Evolutionary conservation across 306 rosid species (phyloP), one percentile per base, ranked within the genome.

Genomic region (Lagenaria siceraria): DNA sequence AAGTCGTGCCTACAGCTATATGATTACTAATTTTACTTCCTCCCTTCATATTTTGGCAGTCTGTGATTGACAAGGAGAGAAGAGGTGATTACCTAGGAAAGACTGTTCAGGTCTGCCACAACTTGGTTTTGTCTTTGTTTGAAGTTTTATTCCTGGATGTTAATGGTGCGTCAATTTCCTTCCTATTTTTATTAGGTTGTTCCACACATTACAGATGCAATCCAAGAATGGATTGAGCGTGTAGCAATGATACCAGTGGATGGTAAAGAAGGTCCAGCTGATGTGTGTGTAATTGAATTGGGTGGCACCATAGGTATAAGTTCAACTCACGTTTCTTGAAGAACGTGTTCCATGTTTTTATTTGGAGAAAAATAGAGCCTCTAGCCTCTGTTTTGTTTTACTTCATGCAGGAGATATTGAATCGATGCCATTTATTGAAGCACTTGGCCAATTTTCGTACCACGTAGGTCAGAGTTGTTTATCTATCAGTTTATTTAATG

Each of bases 351-450:
- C 42, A 15, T 40, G 18, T 7, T 42, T 21, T 60, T 78, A 14
- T 18, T 71, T 27, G 35, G 54, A 38, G 61, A 85, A 21, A 49
- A 42, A 52, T n/a, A 66, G 33, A 66, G 74, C 74, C 53, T 66
- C 74, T 66, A 38, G 66, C 66, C 66, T 60, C 66, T 25, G n/a
- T 60, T 27, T 60, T 27, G 66, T 49, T 80, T 78, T 24, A 43
- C 48, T 81, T 60, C 51, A 14, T 78, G 29, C 66, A 86, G 89
- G 89, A 29, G 89, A 86, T 66, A 86, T 86, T 52, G 89, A 86
- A 61, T 86, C 89, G 49, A 86, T 86, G 89, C 89, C 89, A 19
- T 86, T 83, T 71, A 83, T 86, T 73, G 89, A 86, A 80, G 89
- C 89, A 46, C 71, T 86, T n/a, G 87, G 89, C 40, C 87, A 86